Base-by-base conservation (phyloP, 2,329 filamentous ascomycete species). In the Sclerotinia nivalis region DNA sequence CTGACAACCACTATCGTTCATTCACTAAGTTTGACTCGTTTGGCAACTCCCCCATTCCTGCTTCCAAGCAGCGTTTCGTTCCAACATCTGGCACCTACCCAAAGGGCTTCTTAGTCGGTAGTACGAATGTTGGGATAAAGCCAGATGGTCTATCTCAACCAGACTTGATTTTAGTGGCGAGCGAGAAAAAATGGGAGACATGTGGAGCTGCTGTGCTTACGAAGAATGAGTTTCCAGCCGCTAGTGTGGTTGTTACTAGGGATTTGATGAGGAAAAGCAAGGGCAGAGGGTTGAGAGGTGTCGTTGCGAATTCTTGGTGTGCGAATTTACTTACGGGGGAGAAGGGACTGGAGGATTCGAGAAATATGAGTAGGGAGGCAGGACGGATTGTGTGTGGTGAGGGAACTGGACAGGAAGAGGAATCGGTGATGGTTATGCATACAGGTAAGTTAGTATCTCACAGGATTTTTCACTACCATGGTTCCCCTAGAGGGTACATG, bases 171-270 rank as follows among this genome's bases (percentile, higher is more conserved):
- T 49, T 62, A n/a, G 60, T 50, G 34, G 25, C 22, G 4, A 50
- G 60, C 5, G 60, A 62, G 45, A 37, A 25, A 22, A 31, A 37
- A 49, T 62, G 60, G 45, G 60, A 62, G 12, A 25, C 45, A 10
- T 50, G 22, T 50, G 45, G 60, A 25, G 93, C 93, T 0, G 95
- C 93, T 7, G 94, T 98, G 55, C 97, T 97, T 83, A 99, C 96
- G 67, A 96, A 93, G 81, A 98, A 98, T 84, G 94, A 95, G 81
- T 99, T 98, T 83, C 94, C 97, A 81, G 96, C 96, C 25, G 96
- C 96, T 12, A 96, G 96, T 6, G 95, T 99, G 60, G 93, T 92
- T 40, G 91, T 97, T 72, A 95, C 91, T 80, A 86, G 89, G 72
- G 85, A 90, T 69, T 87, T 93, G 71, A 82, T 97, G 91, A 91